A percentile compares a stretch with the other conserved stretches of the same genome.
phyloP scores from a whole-genome alignment of 495 filamentous ascomycete genomes.

The Penicillium subrubescens region DNA sequence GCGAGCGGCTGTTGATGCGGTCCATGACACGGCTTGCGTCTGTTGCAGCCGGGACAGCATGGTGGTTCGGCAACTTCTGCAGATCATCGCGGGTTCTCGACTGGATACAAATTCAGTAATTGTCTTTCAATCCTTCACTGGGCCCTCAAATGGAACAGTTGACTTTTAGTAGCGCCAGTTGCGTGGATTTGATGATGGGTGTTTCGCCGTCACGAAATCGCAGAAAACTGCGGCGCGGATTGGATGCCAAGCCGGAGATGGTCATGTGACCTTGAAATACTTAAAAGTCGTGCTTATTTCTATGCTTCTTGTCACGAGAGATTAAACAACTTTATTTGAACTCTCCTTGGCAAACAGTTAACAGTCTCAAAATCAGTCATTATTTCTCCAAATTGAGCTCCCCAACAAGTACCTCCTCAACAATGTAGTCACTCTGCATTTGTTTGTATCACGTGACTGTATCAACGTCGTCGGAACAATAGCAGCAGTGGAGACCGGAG shows the following conservation, averaged over 20 bases:
- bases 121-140: not conserved
- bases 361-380: not conserved
- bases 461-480: too few species aligned
- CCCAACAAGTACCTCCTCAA: too few species aligned
- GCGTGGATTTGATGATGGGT: constrained; percentile 9
- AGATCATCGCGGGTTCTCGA: constrained; percentile 43
- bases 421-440: not conserved
- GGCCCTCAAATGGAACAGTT: not conserved
- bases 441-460: not conserved
- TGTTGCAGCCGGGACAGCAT: constrained; percentile 44
- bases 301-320: not conserved
- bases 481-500: too few species aligned
- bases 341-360: not conserved
- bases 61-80: constrained; percentile 48
- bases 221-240: constrained; percentile 48
- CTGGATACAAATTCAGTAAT: not conserved
- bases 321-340: not conserved
- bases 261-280: constrained; percentile 32
- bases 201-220: constrained; percentile 19
- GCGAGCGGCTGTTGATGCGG: constrained; percentile 33
- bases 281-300: not conserved
- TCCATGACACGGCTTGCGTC: constrained; percentile 33
- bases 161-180: constrained; percentile 6
- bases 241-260: constrained; percentile 46
- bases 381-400: too few species aligned